Base-by-base conservation (phyloP, 768 basidiomycete genomes). In the Collybiopsis luxurians region DNA sequence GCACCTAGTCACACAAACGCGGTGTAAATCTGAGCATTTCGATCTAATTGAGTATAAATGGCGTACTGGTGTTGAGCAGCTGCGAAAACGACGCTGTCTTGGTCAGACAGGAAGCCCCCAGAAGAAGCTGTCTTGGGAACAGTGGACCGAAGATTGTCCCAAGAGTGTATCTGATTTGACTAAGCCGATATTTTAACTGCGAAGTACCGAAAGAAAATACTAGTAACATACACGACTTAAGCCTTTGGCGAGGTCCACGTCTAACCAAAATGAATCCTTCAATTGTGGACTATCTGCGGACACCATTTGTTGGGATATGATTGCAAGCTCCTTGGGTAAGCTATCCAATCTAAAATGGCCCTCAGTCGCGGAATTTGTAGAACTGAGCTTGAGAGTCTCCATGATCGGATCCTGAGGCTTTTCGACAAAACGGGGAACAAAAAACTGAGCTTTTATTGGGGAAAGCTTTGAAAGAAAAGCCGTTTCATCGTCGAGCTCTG, bases 391-490 rank as follows among this genome's bases (percentile, higher is more conserved):
- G 23, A 89, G 59, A 17, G 76, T 71, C 42, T 87, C 84, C 68
- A 91, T 73, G 60, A 91, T 89, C 2, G 89, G 90, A 66, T 92
- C 85, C 65, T 91, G 90, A 2, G 90, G 89, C 60, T 80, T 83
- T 57, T 90, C 80, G n/a, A 76, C 71, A 44, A 92, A 70, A n/a
- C 62, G 69, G 10, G 88, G 85, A n/a, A 90, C 74, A 55, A 79
- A 84, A 68, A 91, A 90, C 13, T 59, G 67, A 0, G 80, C 74
- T 15, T 68, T 60, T 43, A 84, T 66, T 5, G 72, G 70, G 9
- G 78, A 69, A 21, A 84, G 69, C 21, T 65, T 27, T 71, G 61
- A n/a, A 69, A 51, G 31, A 39, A 34, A 39, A 1, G 31, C 13
- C 5, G 26, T 27, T 21, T 40, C 10, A 15, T 51, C 50, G 31